Evolutionary conservation across 2,329 filamentous ascomycete species (phyloP), one percentile per base, ranked within the genome.

Genomic region (Trichoderma oligosporum): DNA sequence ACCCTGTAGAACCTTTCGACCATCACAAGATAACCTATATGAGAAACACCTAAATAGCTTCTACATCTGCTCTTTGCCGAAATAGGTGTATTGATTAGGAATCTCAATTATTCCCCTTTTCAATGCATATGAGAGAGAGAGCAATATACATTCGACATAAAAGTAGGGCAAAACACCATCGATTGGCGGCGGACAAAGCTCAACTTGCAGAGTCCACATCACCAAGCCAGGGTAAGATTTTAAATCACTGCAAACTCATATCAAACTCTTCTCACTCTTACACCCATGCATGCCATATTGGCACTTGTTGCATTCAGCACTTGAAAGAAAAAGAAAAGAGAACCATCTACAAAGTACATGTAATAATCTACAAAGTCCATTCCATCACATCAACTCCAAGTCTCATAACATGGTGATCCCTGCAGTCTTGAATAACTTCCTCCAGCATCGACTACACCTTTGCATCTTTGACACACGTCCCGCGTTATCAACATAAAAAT

Each of bases 321-420:
- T 29, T 29, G 11, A 46, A 38, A 46, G 4, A 29, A 25, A 5
- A 46, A 35, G 25, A 4, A 29, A 25, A 5, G 38, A 35, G 25
- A 29, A 31, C 41, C 52, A 55, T 46, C 18, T 45, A 38, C 41
- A 46, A 14, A 29, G 41, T 46, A 55, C 31, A 55, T 12, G n/a
- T n/a, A 31, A 46, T 46, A 46, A 38, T 55, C 41, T 55, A 55
- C 52, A 55, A 33, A 41, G 14, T 38, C 52, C 41, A 46, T 20
- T 55, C 31, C 41, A 55, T 54, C 39, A 22, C 51, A 54, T 55
- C 52, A 55, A 55, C 51, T 46, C 51, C 52, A 45, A 55, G 52
- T 27, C 31, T 38, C 52, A 38, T 55, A 55, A 16, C 41, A 45
- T 55, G 52, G 41, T 24, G 22, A 18, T 9, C 20, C 41, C 45